Conservation (phyloP, 2,329 filamentous ascomycete species). For the Dendryphion nanum region DNA sequence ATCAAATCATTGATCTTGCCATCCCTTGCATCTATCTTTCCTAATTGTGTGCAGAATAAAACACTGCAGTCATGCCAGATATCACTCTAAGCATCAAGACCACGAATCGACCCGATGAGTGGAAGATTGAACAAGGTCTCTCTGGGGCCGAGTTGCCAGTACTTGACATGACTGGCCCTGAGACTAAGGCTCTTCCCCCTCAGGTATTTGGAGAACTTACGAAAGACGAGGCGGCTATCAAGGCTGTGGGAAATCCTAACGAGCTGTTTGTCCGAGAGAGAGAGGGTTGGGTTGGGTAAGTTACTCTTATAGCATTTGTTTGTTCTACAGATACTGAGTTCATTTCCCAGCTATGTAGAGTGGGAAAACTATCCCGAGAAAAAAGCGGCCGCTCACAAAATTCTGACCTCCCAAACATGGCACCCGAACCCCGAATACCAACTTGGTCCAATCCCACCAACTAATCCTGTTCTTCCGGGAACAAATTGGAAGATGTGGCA, state of each 20-base stretch:
- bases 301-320: background rate
- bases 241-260: slow-evolving; percentile 7
- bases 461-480: slow-evolving; percentile 46
- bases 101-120: slow-evolving; percentile 10
- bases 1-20: too few species aligned
- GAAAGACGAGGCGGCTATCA: slow-evolving; percentile 9
- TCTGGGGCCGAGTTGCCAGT: slow-evolving; percentile 7
- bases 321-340: background rate
- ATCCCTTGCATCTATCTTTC: too few species aligned
- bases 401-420: slow-evolving; percentile 38
- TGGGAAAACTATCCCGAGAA: slow-evolving; percentile 71
- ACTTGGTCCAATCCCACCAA: slow-evolving; percentile 40
- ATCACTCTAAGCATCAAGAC: slow-evolving; percentile 4
- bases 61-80: too few species aligned
- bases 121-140: slow-evolving; percentile 10
- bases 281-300: slow-evolving; percentile 10
- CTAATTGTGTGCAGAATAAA: too few species aligned
- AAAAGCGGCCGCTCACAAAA: slow-evolving; percentile 57
- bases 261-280: slow-evolving; percentile 7
- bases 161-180: slow-evolving; percentile 9
- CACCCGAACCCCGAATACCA: slow-evolving; percentile 42
- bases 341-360: slow-evolving; percentile 47
- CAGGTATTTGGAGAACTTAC: slow-evolving; percentile 8
- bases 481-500: slow-evolving; percentile 40
- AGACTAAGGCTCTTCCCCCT: slow-evolving; percentile 6